These are phyloP conservation scores for Tetrastigma voinierianum DNA, from an alignment of 164 flowering plant genomes.

Conservation along the genomic window DNA sequence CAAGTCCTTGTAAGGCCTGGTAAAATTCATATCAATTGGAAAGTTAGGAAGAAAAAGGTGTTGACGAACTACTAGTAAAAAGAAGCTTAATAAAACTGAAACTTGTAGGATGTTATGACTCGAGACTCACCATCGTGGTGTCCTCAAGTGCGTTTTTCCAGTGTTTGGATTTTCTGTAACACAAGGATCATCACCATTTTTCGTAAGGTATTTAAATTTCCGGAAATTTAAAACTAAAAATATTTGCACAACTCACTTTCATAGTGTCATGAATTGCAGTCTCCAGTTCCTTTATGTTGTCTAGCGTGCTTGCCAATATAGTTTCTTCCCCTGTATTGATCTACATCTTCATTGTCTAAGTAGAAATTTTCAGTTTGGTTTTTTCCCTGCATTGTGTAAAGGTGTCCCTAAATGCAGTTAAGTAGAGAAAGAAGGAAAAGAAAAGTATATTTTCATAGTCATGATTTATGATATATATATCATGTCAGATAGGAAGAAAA, in stretches of 20 bases:
- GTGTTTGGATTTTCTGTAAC: constrained; percentile 33
- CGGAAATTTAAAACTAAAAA: not conserved
- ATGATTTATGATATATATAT: no score
- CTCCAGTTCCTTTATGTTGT: constrained; percentile 31
- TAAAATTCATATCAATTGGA: not conserved
- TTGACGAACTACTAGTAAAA: not conserved
- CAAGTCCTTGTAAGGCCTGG: constrained; percentile 42
- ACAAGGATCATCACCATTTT: not conserved
- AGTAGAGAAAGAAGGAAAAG: no score
- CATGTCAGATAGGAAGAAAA: no score
- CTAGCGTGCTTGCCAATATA: constrained; percentile 6
- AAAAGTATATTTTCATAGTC: no score
- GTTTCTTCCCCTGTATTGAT: constrained; percentile 5
- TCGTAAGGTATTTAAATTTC: not conserved
- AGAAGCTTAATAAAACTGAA: not conserved
- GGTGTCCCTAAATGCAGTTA: no score
- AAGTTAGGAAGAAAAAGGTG: not conserved
- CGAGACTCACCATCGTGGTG: constrained; percentile 37
- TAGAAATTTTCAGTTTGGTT: not conserved
- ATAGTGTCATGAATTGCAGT: constrained; percentile 26
- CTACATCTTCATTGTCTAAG: constrained; percentile 3
- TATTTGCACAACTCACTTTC: constrained; percentile 19
- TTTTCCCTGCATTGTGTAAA: constrained; percentile 24
- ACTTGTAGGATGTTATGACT: not conserved
- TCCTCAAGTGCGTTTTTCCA: constrained; percentile 41